phyloP scores from a whole-genome alignment of 2,329 filamentous ascomycete species.

The Boeremia exigua region DNA sequence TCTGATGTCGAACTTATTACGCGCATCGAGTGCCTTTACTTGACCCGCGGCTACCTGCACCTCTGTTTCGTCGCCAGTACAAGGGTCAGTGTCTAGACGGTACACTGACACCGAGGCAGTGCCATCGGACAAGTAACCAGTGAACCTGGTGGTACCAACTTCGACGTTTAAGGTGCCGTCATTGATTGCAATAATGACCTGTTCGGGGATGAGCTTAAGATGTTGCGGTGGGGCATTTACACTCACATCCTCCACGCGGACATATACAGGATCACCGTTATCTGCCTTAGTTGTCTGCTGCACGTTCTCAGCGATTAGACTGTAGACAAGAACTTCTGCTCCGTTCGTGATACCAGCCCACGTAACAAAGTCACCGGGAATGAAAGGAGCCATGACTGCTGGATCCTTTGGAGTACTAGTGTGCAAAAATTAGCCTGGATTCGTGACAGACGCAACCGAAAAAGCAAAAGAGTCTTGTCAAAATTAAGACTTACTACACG shows the following conservation, averaged over 20 bases:
- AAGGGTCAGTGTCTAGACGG: slow-evolving; percentile 52
- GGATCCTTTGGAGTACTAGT: slow-evolving; percentile 36
- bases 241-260: neutral
- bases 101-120: slow-evolving; percentile 42
- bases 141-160: slow-evolving; percentile 40
- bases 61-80: slow-evolving; percentile 48
- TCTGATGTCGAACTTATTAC: slow-evolving; percentile 51
- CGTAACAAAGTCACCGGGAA: slow-evolving; percentile 51
- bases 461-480: neutral
- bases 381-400: slow-evolving; percentile 50
- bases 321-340: slow-evolving; percentile 45
- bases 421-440: slow-evolving; percentile 33
- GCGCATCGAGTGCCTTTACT: slow-evolving; percentile 34
- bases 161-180: slow-evolving; percentile 44
- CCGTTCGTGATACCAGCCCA: slow-evolving; percentile 45
- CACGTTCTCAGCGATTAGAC: slow-evolving; percentile 48
- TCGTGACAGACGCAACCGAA: no score
- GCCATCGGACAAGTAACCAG: slow-evolving; percentile 47
- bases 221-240: slow-evolving; percentile 14
- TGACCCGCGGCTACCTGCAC: slow-evolving; percentile 43
- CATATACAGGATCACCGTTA: neutral
- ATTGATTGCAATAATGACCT: slow-evolving; percentile 50
- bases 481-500: neutral
- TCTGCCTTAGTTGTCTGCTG: slow-evolving; percentile 45
- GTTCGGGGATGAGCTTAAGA: slow-evolving; percentile 33